These are phyloP conservation scores for Tolypocladium album DNA, from an alignment of 2,329 filamentous ascomycete species.

Conservation along the genomic window DNA sequence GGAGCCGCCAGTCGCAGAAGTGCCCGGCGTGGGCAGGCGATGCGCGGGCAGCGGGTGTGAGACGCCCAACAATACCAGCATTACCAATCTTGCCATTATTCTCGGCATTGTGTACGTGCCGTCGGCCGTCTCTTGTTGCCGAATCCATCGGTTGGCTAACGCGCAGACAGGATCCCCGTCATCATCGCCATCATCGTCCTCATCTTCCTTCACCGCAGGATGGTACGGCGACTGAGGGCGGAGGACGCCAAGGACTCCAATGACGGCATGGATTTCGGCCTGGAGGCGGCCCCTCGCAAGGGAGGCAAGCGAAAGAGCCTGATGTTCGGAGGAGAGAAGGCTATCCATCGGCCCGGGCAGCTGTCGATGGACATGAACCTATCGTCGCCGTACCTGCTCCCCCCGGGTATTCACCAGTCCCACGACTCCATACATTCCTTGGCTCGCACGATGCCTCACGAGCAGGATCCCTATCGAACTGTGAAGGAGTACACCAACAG, in stretches of 20 bases:
- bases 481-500: conserved; percentile 45
- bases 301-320: conserved; percentile 21
- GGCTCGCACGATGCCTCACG: conserved; percentile 60
- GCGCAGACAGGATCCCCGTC: conserved; percentile 58
- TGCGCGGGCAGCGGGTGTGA: conserved; percentile 29
- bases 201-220: conserved; percentile 68
- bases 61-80: conserved; percentile 42
- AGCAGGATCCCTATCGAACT: conserved; percentile 76
- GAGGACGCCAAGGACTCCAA: conserved; percentile 85
- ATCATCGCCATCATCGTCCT: conserved; percentile 55
- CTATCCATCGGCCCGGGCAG: conserved; percentile 35
- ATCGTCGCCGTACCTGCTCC: conserved; percentile 85
- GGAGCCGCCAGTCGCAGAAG: conserved; percentile 1
- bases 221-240: conserved; percentile 55
- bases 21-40: neutral
- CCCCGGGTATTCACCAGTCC: conserved; percentile 67
- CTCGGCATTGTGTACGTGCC: conserved; percentile 59
- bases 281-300: conserved; percentile 44
- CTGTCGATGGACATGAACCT: conserved; percentile 66
- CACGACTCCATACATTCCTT: conserved; percentile 80
- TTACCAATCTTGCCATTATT: conserved; percentile 55
- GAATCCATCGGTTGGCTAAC: conserved; percentile 7
- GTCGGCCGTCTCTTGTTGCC: neutral
- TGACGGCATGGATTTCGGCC: conserved; percentile 84
- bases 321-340: conserved; percentile 45